A percentile compares a stretch with the other conserved stretches of the same genome.
Conservation (phyloP, 2,329 filamentous ascomycete genomes). For the Apiospora hydei region DNA sequence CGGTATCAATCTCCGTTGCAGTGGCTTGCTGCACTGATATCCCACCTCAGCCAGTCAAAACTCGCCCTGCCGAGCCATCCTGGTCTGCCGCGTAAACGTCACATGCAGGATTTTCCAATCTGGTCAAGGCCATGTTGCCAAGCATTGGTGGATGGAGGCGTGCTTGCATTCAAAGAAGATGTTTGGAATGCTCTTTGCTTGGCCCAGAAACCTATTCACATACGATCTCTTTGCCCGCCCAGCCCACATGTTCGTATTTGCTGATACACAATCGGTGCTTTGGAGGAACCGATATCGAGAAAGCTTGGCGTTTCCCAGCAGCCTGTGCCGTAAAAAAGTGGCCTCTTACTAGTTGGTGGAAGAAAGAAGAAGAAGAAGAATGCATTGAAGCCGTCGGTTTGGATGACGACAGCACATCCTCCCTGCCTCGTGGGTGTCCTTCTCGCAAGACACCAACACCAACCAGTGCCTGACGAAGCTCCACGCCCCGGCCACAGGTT, state of each 20-base stretch:
- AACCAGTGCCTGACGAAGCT: neutral
- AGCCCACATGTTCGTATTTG: constrained; percentile 5
- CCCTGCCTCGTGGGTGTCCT: neutral
- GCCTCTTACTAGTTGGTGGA: neutral
- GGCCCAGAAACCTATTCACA: neutral
- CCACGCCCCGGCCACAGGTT: constrained; percentile 1
- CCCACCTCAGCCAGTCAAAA: constrained; percentile 23
- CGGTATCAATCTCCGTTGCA: constrained; percentile 30
- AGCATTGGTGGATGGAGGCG: neutral
- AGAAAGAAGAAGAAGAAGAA: neutral
- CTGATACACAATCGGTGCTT: neutral
- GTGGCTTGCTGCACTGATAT: constrained; percentile 26
- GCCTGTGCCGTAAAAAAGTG: neutral
- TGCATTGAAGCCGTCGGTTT: constrained; percentile 6
- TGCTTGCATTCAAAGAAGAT: neutral
- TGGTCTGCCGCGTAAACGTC: constrained; percentile 18
- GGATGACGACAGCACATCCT: constrained; percentile 16
- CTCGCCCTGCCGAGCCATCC: neutral
- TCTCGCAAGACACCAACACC: neutral
- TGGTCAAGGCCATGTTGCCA: neutral
- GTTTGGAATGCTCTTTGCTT: neutral
- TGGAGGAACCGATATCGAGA: constrained; percentile 3
- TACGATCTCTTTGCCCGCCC: neutral
- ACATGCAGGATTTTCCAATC: constrained; percentile 21
- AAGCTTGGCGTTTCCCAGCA: constrained; percentile 17